These are phyloP conservation scores for Peltaster fructicola DNA, from an alignment of 2,329 filamentous ascomycete genomes.

Conservation along the genomic window DNA sequence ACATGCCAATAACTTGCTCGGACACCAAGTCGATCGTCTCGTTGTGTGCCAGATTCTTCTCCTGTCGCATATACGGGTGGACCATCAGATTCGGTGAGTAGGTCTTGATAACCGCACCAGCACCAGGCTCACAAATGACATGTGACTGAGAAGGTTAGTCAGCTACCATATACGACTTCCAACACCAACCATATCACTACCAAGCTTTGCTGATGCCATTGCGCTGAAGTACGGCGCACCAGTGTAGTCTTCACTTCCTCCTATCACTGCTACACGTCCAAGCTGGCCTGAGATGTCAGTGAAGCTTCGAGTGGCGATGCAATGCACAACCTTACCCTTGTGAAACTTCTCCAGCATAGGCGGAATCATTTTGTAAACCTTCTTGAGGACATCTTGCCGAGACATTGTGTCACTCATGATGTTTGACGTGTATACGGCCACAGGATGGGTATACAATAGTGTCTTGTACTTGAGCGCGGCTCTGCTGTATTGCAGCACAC, in stretches of 20 bases:
- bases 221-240: slow-evolving; percentile 96
- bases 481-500: not conserved
- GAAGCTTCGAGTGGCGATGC: not conserved
- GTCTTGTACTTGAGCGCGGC: not conserved
- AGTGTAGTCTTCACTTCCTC: slow-evolving; percentile 89
- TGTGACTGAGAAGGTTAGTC: slow-evolving; percentile 44
- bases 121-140: slow-evolving; percentile 85
- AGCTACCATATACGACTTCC: not conserved
- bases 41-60: slow-evolving; percentile 35
- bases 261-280: slow-evolving; percentile 81
- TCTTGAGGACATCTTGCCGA: slow-evolving; percentile 58
- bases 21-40: slow-evolving; percentile 47
- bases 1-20: slow-evolving; percentile 54
- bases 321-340: slow-evolving; percentile 47
- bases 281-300: slow-evolving; percentile 50
- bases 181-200: slow-evolving; percentile 65
- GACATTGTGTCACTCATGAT: slow-evolving; percentile 33
- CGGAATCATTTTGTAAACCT: slow-evolving; percentile 78
- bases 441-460: slow-evolving; percentile 4
- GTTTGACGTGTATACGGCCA: slow-evolving; percentile 4
- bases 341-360: slow-evolving; percentile 92
- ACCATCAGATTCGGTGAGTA: slow-evolving; percentile 99
- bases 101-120: slow-evolving; percentile 75
- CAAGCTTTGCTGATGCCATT: slow-evolving; percentile 82
- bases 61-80: slow-evolving; percentile 82